A percentile compares a stretch with the other conserved stretches of the same genome.
Evolutionary conservation across 345 rosid genomes (phyloP).

Genomic region (Durio zibethinus): DNA sequence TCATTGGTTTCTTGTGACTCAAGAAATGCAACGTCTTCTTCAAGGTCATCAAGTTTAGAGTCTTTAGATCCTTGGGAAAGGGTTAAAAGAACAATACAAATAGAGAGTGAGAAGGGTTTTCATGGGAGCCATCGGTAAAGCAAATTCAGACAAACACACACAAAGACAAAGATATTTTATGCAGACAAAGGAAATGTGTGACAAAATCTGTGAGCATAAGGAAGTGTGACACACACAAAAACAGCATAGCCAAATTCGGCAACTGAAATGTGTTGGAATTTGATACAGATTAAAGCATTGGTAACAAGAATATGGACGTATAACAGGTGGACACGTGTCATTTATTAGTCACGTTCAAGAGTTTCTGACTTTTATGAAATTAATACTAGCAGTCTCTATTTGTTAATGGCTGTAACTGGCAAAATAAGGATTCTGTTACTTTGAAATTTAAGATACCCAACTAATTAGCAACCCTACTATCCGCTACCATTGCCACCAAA

Average conservation of each 20-base stretch:
- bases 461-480: background rate
- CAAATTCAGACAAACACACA: background rate
- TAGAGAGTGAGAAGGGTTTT: background rate
- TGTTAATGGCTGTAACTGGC: too few relatives aligned
- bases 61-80: background rate
- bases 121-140: background rate
- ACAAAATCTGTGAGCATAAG: background rate
- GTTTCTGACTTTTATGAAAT: background rate
- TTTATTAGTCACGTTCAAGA: background rate
- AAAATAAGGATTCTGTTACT: too few relatives aligned
- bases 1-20: conserved; percentile 37
- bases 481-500: background rate
- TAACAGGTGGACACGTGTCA: background rate
- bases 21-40: conserved; percentile 61
- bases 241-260: background rate
- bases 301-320: background rate
- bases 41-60: conserved; percentile 27
- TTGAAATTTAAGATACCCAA: too few relatives aligned
- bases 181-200: background rate
- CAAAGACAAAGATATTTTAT: background rate
- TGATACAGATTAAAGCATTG: background rate
- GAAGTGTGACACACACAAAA: background rate
- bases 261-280: background rate
- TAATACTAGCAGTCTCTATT: too few relatives aligned
- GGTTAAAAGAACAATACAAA: background rate